phyloP scores from a whole-genome alignment of 2,329 filamentous ascomycete species.

The Pseudogymnoascus sp. region DNA sequence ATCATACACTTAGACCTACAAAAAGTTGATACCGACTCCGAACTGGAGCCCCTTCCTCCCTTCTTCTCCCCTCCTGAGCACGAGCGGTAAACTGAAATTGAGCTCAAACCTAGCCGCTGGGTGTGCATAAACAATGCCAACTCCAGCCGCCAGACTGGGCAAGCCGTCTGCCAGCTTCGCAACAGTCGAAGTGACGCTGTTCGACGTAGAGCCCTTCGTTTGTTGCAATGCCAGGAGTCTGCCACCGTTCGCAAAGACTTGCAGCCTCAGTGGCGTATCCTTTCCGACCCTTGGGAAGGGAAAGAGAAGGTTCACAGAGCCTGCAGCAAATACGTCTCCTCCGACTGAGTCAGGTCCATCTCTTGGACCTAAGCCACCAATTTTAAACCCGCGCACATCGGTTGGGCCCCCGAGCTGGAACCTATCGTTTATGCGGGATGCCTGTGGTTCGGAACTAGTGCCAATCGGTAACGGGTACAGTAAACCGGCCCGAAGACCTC shows the following conservation, averaged over 20 bases:
- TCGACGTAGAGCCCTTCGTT: constrained; percentile 34
- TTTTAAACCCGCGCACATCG: constrained; percentile 87
- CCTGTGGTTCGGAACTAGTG: constrained; percentile 44
- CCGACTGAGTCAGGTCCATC: constrained; percentile 82
- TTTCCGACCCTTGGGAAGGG: constrained; percentile 76
- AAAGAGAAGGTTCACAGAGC: constrained; percentile 75
- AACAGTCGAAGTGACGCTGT: constrained; percentile 43
- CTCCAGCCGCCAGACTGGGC: constrained; percentile 77
- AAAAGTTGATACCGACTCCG: constrained; percentile 92
- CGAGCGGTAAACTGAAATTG: constrained; percentile 86
- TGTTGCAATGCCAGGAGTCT: constrained; percentile 70
- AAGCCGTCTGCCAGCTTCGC: constrained; percentile 65
- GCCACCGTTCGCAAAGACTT: constrained; percentile 87
- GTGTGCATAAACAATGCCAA: constrained; percentile 91
- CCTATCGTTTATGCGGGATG: constrained; percentile 83
- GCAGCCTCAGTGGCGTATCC: constrained; percentile 77
- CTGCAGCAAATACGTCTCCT: constrained; percentile 86
- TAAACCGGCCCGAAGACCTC: constrained; percentile 71
- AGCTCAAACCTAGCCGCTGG: constrained; percentile 89
- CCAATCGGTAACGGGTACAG: constrained; percentile 73
- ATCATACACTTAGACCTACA: constrained; percentile 42
- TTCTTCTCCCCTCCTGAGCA: constrained; percentile 75
- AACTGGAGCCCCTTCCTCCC: constrained; percentile 86
- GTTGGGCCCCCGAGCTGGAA: constrained; percentile 93
- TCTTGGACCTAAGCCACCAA: constrained; percentile 80